Percentiles rank a stretch among this genome's conserved stretches.
phyloP scores from a whole-genome alignment of 2,329 filamentous ascomycete genomes.

The Drechmeria coniospora region DNA sequence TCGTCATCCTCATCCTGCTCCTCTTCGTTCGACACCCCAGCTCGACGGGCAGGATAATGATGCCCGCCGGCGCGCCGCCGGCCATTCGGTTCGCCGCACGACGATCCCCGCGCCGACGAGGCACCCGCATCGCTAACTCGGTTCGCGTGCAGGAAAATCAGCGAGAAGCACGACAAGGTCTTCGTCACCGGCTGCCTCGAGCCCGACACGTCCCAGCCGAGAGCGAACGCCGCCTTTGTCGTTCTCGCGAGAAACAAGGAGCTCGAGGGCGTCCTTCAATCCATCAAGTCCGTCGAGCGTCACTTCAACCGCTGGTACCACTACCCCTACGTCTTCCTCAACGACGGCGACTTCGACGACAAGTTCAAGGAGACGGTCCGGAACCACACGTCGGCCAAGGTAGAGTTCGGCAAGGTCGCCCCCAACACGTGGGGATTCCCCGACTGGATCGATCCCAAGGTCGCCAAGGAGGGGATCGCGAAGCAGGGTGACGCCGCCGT shows the following conservation, averaged over 20 bases:
- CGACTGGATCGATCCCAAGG: slow-evolving; percentile 87
- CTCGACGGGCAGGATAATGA: slow-evolving; percentile 65
- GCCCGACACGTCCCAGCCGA: slow-evolving; percentile 59
- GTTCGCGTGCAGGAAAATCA: slow-evolving; percentile 59
- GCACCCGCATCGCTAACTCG: slow-evolving; percentile 8
- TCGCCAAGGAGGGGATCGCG: slow-evolving; percentile 87
- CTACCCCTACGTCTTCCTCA: slow-evolving; percentile 96
- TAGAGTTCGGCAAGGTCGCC: slow-evolving; percentile 91
- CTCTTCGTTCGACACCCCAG: slow-evolving; percentile 81
- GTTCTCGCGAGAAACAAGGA: slow-evolving; percentile 94
- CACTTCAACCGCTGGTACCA: slow-evolving; percentile 99
- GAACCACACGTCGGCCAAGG: slow-evolving; percentile 75
- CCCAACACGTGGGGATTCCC: slow-evolving; percentile 90
- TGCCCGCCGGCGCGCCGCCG: slow-evolving; percentile 77
- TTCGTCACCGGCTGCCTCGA: slow-evolving; percentile 84
- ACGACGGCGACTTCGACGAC: slow-evolving; percentile 92
- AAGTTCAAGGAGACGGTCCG: slow-evolving; percentile 76
- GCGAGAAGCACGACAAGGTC: slow-evolving; percentile 91
- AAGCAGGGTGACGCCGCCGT: slow-evolving; percentile 95
- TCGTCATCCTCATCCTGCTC: slow-evolving; percentile 79
- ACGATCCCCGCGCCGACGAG: neutral
- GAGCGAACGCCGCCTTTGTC: slow-evolving; percentile 90
- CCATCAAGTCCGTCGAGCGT: slow-evolving; percentile 91
- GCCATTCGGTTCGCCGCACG: slow-evolving; percentile 58
- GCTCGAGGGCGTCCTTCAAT: slow-evolving; percentile 87